Evolutionary conservation across 306 rosid genomes (phyloP).

Genomic region (Delonix regia): DNA sequence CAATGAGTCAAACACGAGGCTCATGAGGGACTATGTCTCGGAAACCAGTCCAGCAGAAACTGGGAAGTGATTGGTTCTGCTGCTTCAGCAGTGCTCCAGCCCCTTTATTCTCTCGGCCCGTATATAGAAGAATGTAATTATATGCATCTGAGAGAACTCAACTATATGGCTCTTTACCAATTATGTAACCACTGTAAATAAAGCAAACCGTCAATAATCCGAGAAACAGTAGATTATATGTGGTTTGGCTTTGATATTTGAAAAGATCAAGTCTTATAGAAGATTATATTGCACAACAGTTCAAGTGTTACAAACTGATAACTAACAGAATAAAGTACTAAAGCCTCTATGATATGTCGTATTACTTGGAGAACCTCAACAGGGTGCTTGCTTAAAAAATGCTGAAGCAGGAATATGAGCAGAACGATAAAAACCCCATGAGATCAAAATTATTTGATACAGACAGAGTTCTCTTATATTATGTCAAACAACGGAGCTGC

Average conservation of each 20-base stretch:
- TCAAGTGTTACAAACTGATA: slow-evolving; percentile 13
- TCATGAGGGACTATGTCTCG: slow-evolving; percentile 75
- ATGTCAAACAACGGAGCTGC: not conserved
- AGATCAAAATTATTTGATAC: not conserved
- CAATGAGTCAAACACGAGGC: slow-evolving; percentile 69
- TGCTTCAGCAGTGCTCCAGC: not conserved
- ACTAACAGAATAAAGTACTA: slow-evolving; percentile 23
- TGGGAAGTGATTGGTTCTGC: slow-evolving; percentile 39
- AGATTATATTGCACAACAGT: not conserved
- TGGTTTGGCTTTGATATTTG: not conserved
- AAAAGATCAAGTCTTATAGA: not conserved
- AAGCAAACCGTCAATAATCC: slow-evolving; percentile 12
- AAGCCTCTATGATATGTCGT: not conserved
- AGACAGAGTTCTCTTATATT: not conserved
- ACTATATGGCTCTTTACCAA: slow-evolving; percentile 7
- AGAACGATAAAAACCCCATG: not conserved
- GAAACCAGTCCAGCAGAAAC: slow-evolving; percentile 68
- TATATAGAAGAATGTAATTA: not conserved
- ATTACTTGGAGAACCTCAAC: slow-evolving; percentile 23
- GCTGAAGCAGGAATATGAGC: not conserved
- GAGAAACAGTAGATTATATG: slow-evolving; percentile 10
- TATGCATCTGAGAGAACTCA: slow-evolving; percentile 18
- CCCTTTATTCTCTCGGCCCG: not conserved
- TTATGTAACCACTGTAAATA: not conserved
- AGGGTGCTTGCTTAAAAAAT: not conserved